These are phyloP conservation scores for Mimosa pudica DNA, from an alignment of 306 rosid genomes.

Conservation along the genomic window DNA sequence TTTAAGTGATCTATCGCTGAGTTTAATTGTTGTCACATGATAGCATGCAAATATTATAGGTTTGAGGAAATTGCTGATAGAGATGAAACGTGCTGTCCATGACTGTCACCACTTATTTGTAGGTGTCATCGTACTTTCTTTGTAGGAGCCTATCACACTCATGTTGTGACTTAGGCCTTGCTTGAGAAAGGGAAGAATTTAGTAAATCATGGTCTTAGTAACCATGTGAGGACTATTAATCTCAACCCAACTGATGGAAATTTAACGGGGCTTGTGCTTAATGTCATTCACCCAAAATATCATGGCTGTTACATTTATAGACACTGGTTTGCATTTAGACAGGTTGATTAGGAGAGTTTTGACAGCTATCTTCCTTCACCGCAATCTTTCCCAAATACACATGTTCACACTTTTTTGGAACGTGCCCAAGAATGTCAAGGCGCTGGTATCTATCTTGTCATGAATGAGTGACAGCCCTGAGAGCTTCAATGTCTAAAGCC, in stretches of 20 bases:
- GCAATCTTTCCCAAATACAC: slow-evolving; percentile 25
- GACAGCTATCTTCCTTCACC: slow-evolving; percentile 81
- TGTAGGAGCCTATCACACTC: slow-evolving; percentile 85
- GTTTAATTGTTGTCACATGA: too few species aligned
- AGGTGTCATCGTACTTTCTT: slow-evolving; percentile 75
- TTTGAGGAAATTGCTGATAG: slow-evolving; percentile 73
- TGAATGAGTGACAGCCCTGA: too few species aligned
- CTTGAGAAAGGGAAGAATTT: slow-evolving; percentile 76
- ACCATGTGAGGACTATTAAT: slow-evolving; percentile 49
- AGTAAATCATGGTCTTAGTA: slow-evolving; percentile 71
- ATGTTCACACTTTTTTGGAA: too few species aligned
- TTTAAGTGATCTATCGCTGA: too few species aligned
- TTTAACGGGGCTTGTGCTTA: too few species aligned
- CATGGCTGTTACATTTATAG: slow-evolving; percentile 77
- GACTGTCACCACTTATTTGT: slow-evolving; percentile 52
- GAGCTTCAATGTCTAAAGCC: too few species aligned
- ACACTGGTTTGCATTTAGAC: slow-evolving; percentile 84
- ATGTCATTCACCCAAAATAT: too few species aligned
- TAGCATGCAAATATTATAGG: background rate
- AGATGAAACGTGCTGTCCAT: slow-evolving; percentile 50
- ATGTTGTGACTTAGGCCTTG: slow-evolving; percentile 74
- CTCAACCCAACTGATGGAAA: background rate
- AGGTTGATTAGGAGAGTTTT: slow-evolving; percentile 64
- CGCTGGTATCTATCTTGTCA: too few species aligned
- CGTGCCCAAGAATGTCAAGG: too few species aligned